Percentiles rank a stretch among this genome's conserved stretches.
These are phyloP conservation scores for Dothidotthia symphoricarpi DNA, from an alignment of 2,329 filamentous ascomycete species.

Conservation along the genomic window DNA sequence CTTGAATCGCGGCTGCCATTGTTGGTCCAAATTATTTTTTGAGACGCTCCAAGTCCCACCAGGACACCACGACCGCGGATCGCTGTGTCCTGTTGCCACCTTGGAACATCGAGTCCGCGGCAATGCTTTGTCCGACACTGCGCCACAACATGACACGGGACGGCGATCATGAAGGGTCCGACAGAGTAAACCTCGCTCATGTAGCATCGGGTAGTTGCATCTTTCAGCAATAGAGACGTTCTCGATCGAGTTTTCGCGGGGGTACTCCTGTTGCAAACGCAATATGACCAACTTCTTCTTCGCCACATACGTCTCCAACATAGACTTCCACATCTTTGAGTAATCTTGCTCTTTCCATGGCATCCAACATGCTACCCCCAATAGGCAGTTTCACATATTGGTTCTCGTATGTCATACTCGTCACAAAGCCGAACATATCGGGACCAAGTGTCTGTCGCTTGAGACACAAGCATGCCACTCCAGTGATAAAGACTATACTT, in stretches of 20 bases:
- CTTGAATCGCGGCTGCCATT: slow-evolving; percentile 2
- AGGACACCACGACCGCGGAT: no score
- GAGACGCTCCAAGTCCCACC: not conserved
- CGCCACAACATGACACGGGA: slow-evolving; percentile 8
- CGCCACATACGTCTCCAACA: slow-evolving; percentile 33
- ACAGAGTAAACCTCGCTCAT: slow-evolving; percentile 1
- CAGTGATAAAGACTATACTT: slow-evolving; percentile 18
- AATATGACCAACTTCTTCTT: slow-evolving; percentile 36
- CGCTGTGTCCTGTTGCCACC: no score
- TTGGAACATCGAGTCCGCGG: slow-evolving; percentile 1
- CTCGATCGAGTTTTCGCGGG: slow-evolving; percentile 27
- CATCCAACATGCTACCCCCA: slow-evolving; percentile 33
- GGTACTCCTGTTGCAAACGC: slow-evolving; percentile 36
- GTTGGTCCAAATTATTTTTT: slow-evolving; percentile 7
- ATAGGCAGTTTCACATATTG: slow-evolving; percentile 27
- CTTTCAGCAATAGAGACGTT: slow-evolving; percentile 26
- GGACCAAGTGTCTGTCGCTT: slow-evolving; percentile 32
- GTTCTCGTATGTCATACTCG: slow-evolving; percentile 42
- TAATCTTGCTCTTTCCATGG: slow-evolving; percentile 36
- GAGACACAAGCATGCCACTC: slow-evolving; percentile 18
- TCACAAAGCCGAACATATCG: slow-evolving; percentile 38
- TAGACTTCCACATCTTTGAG: slow-evolving; percentile 32
- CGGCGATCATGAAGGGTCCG: slow-evolving; percentile 11
- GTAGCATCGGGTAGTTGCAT: not conserved
- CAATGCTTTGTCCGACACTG: slow-evolving; percentile 6